Conservation (phyloP, 2,329 filamentous ascomycete species). For the Plenodomus biglobosus region DNA sequence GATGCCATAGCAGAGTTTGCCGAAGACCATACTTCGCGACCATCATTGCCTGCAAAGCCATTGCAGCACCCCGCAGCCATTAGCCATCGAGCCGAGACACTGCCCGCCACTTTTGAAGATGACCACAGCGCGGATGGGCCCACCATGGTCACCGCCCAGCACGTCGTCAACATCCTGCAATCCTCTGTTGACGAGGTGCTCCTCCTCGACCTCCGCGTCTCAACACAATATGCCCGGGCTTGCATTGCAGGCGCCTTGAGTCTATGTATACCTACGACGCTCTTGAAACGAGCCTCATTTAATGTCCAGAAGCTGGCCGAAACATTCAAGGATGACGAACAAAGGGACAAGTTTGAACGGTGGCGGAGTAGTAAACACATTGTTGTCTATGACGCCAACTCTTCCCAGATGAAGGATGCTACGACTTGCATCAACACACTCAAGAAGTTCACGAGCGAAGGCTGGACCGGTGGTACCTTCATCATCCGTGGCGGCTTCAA, state of each 20-base stretch:
- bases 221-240: slow-evolving; percentile 75
- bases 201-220: slow-evolving; percentile 82
- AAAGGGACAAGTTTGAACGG: slow-evolving; percentile 70
- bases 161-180: slow-evolving; percentile 52
- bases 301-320: slow-evolving; percentile 84
- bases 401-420: slow-evolving; percentile 77
- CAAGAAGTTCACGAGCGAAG: slow-evolving; percentile 87
- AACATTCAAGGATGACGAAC: slow-evolving; percentile 73
- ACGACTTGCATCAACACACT: slow-evolving; percentile 79
- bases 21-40: slow-evolving; percentile 33
- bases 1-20: slow-evolving; percentile 40
- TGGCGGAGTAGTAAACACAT: slow-evolving; percentile 78
- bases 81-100: slow-evolving; percentile 50
- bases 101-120: slow-evolving; percentile 41
- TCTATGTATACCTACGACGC: slow-evolving; percentile 90
- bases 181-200: slow-evolving; percentile 59
- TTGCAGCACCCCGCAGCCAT: slow-evolving; percentile 18
- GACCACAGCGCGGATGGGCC: slow-evolving; percentile 36
- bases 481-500: slow-evolving; percentile 82
- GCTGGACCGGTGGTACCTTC: slow-evolving; percentile 71
- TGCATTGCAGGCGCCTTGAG: slow-evolving; percentile 82
- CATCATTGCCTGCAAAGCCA: slow-evolving; percentile 35
- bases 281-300: slow-evolving; percentile 88
- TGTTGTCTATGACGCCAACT: slow-evolving; percentile 82
- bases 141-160: slow-evolving; percentile 51